Evolutionary conservation across 116 monocot genomes (phyloP).

Genomic region (Cymodocea nodosa): DNA sequence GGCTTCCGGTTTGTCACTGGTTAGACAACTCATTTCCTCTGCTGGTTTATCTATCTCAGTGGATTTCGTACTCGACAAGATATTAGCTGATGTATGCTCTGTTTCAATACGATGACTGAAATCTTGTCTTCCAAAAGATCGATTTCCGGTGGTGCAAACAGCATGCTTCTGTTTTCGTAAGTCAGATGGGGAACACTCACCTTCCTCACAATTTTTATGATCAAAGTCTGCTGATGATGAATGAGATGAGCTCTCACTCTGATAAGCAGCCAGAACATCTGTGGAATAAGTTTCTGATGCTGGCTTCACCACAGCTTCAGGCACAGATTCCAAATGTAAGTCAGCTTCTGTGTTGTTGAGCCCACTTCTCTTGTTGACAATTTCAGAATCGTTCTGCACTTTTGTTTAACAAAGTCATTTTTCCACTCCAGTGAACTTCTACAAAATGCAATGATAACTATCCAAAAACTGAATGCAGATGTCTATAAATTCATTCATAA

Average conservation of each 20-base stretch:
- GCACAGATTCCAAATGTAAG: conserved; percentile 2
- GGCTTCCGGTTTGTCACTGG: neutral
- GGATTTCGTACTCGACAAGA: neutral
- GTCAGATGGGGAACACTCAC: neutral
- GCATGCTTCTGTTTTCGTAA: neutral
- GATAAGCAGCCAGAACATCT: neutral
- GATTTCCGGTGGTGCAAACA: neutral
- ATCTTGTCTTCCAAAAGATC: neutral
- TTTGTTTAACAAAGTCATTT: conserved; percentile 1
- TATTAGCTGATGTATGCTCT: neutral
- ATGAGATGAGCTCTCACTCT: conserved; percentile 9
- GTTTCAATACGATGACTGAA: neutral
- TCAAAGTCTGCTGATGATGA: conserved; percentile 1
- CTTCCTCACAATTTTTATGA: neutral
- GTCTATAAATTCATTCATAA: neutral
- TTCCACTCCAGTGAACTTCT: neutral
- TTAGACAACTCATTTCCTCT: neutral
- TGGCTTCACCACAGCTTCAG: conserved; percentile 1
- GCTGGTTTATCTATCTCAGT: neutral
- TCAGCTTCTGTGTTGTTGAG: neutral
- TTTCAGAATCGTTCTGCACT: conserved; percentile 7
- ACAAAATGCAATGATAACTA: too few species aligned
- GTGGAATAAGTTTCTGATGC: neutral
- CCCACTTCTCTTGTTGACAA: neutral
- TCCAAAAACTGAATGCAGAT: too few species aligned